Conservation (phyloP, 139 green algal species). For the Asterochloris erici region DNA sequence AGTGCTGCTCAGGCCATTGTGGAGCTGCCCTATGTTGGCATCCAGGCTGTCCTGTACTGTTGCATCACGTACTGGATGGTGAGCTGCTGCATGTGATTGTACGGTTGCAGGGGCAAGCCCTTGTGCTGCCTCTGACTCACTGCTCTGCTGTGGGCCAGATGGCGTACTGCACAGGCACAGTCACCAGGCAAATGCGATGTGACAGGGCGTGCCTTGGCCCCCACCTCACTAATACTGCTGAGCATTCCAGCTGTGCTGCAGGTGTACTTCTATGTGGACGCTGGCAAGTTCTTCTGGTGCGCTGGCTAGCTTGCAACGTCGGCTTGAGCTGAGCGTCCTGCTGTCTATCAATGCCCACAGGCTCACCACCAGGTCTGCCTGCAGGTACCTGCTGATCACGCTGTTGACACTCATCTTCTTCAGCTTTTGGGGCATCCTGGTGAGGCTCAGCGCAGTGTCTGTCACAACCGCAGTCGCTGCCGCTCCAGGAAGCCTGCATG, state of each 20-base stretch:
- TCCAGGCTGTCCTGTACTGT: conserved; percentile 18
- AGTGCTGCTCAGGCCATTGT: conserved; percentile 30
- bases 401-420: conserved; percentile 35
- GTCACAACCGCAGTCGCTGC: too few species aligned
- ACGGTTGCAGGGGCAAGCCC: background rate
- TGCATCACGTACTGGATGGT: conserved; percentile 38
- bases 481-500: too few species aligned
- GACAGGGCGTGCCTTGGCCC: background rate
- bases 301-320: too few species aligned
- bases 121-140: background rate
- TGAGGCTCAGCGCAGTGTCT: too few species aligned
- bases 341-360: too few species aligned
- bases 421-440: conserved; percentile 45
- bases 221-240: background rate
- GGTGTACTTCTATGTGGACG: background rate
- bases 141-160: background rate
- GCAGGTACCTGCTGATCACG: conserved; percentile 21
- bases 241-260: background rate
- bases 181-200: background rate
- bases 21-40: conserved; percentile 34
- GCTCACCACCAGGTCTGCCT: too few species aligned
- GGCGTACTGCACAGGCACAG: background rate
- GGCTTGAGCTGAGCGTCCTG: too few species aligned
- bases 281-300: conserved; percentile 23
- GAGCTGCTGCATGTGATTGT: conserved; percentile 17